Evolutionary conservation across 208 protist species (phyloP).

Genomic region (Leishmania amazonensis): DNA sequence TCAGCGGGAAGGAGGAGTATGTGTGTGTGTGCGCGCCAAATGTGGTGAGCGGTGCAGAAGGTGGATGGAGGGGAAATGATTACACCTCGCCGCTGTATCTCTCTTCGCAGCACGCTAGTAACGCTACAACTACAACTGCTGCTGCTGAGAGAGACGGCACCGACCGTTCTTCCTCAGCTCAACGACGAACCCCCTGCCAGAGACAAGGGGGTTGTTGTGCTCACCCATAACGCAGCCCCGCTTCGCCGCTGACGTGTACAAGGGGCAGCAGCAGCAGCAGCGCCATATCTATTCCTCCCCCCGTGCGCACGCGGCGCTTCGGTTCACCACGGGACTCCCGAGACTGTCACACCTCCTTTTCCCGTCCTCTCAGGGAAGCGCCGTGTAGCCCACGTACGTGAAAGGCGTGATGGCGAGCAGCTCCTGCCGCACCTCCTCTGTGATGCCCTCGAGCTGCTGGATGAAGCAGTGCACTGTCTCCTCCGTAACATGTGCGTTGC

Average conservation of each 20-base stretch:
- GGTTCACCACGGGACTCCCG: not conserved
- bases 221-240: not conserved
- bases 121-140: not conserved
- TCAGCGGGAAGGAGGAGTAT: not conserved
- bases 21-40: not conserved
- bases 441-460: conserved; percentile 75
- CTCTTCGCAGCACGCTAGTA: not conserved
- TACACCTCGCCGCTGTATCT: not conserved
- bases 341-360: not conserved
- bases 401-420: conserved; percentile 85
- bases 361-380: conserved; percentile 12
- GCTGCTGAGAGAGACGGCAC: not conserved
- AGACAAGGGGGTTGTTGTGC: too few species aligned
- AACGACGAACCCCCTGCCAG: not conserved
- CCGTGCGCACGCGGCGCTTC: not conserved
- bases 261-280: too few species aligned
- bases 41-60: not conserved
- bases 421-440: conserved; percentile 87
- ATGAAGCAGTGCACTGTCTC: conserved; percentile 84
- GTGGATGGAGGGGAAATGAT: not conserved
- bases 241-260: not conserved
- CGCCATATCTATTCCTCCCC: too few species aligned
- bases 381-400: conserved; percentile 86
- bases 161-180: not conserved
- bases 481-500: conserved; percentile 76